These are phyloP conservation scores for Jasminum sambac DNA, from an alignment of 257 asterid species.

Conservation along the genomic window DNA sequence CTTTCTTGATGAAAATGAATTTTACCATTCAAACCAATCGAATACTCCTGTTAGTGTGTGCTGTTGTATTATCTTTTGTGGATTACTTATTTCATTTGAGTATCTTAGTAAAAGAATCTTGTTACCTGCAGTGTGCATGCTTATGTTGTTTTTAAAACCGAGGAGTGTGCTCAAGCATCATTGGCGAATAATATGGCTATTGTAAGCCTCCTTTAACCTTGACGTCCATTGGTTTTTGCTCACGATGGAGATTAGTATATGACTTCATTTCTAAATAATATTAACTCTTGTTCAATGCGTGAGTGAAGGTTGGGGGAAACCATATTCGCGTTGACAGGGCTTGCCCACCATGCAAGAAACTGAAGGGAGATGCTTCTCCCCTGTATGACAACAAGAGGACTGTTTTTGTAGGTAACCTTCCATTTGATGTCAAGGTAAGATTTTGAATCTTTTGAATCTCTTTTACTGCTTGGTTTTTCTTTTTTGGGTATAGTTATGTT, in stretches of 20 bases:
- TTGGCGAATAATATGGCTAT: conserved; percentile 90
- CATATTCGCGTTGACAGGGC: conserved; percentile 97
- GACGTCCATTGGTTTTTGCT: conserved; percentile 5
- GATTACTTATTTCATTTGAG: not conserved
- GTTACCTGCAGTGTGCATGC: conserved; percentile 77
- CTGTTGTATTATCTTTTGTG: not conserved
- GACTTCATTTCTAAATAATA: not conserved
- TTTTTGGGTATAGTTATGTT: conserved; percentile 14
- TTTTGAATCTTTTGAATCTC: conserved; percentile 4
- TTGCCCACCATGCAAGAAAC: conserved; percentile 96
- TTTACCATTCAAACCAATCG: not conserved
- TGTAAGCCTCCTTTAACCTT: conserved; percentile 45
- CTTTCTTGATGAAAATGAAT: not conserved
- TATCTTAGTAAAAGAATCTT: conserved; percentile 2
- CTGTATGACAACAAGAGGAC: conserved; percentile 83
- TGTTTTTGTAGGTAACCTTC: conserved; percentile 87
- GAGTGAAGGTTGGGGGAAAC: conserved; percentile 75
- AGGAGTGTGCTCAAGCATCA: conserved; percentile 85
- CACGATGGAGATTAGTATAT: not conserved
- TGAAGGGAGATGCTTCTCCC: conserved; percentile 64
- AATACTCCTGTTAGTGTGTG: not conserved
- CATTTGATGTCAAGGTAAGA: conserved; percentile 87
- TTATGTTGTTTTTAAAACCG: conserved; percentile 78
- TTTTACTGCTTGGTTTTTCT: not conserved
- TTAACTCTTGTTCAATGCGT: conserved; percentile 23